Conservation (phyloP, 2,329 filamentous ascomycete species). For the Claviceps humidiphila region DNA sequence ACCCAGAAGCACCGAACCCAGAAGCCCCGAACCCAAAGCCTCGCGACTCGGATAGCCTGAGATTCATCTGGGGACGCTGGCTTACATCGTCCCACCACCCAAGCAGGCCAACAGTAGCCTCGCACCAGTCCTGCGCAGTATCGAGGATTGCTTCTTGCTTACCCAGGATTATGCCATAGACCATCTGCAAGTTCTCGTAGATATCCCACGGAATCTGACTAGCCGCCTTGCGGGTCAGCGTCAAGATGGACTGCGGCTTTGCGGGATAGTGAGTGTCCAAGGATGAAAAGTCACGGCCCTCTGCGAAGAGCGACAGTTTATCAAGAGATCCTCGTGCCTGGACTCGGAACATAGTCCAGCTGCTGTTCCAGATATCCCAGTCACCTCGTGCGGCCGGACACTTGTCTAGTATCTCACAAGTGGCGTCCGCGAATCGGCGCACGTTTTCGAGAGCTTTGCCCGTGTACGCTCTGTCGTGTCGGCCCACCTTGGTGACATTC, state of each 20-base stretch:
- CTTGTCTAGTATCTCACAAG: constrained; percentile 54
- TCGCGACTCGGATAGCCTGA: constrained; percentile 27
- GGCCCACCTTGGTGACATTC: constrained; percentile 54
- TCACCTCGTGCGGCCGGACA: constrained; percentile 59
- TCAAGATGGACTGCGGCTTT: constrained; percentile 41
- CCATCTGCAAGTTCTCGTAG: constrained; percentile 67
- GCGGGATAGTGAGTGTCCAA: constrained; percentile 21
- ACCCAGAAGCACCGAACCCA: constrained; percentile 18
- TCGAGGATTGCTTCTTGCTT: constrained; percentile 62
- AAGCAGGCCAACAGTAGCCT: constrained; percentile 70
- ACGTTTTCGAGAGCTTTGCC: constrained; percentile 69
- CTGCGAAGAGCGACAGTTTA: constrained; percentile 64
- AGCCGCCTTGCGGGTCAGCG: constrained; percentile 62
- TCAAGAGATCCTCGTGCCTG: constrained; percentile 56
- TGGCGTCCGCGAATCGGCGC: constrained; percentile 54
- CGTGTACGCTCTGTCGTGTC: constrained; percentile 54
- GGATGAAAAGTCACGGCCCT: constrained; percentile 47
- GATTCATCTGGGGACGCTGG: constrained; percentile 24
- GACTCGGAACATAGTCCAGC: constrained; percentile 76
- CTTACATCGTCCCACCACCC: constrained; percentile 88
- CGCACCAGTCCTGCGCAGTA: constrained; percentile 79
- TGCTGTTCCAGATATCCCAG: constrained; percentile 71
- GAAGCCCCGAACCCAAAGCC: constrained; percentile 22
- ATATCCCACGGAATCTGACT: constrained; percentile 82
- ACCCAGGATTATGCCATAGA: constrained; percentile 74